A percentile compares a stretch with the other conserved stretches of the same genome.
These are phyloP conservation scores for Macrolepiota albuminosa DNA, from an alignment of 768 basidiomycete genomes.

Conservation along the genomic window DNA sequence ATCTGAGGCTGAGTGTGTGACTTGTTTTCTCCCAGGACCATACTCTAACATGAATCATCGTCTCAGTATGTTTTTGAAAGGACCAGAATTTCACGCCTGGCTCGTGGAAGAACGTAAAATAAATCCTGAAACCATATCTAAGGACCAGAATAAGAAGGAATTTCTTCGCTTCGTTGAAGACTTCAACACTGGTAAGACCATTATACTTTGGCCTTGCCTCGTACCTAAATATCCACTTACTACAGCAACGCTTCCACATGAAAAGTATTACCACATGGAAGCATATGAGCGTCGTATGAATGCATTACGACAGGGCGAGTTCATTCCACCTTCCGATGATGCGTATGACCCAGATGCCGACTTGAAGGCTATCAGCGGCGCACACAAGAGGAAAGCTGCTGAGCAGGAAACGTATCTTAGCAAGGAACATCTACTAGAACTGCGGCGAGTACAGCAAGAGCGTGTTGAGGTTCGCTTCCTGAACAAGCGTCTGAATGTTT, in stretches of 20 bases:
- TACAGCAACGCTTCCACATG: conserved; percentile 85
- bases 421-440: conserved; percentile 75
- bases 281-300: conserved; percentile 82
- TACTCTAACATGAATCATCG: background rate
- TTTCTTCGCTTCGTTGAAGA: conserved; percentile 82
- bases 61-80: conserved; percentile 75
- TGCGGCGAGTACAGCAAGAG: conserved; percentile 82
- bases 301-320: conserved; percentile 80
- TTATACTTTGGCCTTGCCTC: background rate
- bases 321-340: conserved; percentile 65
- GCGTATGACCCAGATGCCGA: conserved; percentile 82
- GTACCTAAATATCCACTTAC: background rate
- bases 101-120: conserved; percentile 88
- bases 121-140: conserved; percentile 85
- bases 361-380: conserved; percentile 67
- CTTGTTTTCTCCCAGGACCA: background rate
- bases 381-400: conserved; percentile 61
- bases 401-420: conserved; percentile 75
- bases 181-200: conserved; percentile 69
- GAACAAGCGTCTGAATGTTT: background rate
- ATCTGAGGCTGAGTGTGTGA: conserved; percentile 72
- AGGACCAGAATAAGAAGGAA: conserved; percentile 82
- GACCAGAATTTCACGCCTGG: conserved; percentile 87
- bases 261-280: conserved; percentile 93
- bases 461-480: conserved; percentile 59